Conservation (phyloP, 2,329 filamentous ascomycete genomes). For the Scytalidium sp. region DNA sequence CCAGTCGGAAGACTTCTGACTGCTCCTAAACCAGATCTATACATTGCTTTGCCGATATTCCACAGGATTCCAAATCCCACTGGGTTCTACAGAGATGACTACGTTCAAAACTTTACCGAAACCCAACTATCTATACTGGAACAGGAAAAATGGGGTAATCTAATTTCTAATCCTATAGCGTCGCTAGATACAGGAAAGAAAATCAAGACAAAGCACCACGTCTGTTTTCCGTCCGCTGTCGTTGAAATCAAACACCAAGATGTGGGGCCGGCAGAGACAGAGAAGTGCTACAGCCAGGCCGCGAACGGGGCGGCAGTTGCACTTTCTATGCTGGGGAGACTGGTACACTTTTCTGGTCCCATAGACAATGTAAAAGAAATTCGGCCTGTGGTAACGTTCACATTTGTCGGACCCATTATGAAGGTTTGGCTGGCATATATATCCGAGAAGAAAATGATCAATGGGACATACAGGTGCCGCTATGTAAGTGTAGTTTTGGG, state of each 20-base stretch:
- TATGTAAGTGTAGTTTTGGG: constrained; percentile 5
- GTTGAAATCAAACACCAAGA: constrained; percentile 5
- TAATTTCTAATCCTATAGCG: constrained; percentile 4
- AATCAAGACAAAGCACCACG: constrained; percentile 1
- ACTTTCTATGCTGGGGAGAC: constrained; percentile 1
- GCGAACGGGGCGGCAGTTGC: constrained; percentile 2
- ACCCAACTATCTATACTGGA: neutral
- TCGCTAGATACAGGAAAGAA: neutral
- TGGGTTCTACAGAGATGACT: constrained; percentile 4
- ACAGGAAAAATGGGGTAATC: constrained; percentile 1
- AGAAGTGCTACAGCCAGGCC: constrained; percentile 3
- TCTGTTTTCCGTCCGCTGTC: constrained; percentile 4
- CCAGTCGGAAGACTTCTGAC: neutral
- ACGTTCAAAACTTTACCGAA: constrained; percentile 2
- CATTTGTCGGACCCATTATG: constrained; percentile 3
- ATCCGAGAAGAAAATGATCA: neutral
- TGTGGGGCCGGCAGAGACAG: neutral
- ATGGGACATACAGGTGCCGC: neutral
- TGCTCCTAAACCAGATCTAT: constrained; percentile 4
- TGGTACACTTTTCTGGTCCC: neutral
- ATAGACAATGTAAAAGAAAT: neutral
- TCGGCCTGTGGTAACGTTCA: constrained; percentile 5
- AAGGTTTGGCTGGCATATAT: constrained; percentile 4
- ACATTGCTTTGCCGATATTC: constrained; percentile 4
- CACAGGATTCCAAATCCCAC: neutral